Conservation (phyloP, 2,329 filamentous ascomycete species). For the Hortaea werneckii region DNA sequence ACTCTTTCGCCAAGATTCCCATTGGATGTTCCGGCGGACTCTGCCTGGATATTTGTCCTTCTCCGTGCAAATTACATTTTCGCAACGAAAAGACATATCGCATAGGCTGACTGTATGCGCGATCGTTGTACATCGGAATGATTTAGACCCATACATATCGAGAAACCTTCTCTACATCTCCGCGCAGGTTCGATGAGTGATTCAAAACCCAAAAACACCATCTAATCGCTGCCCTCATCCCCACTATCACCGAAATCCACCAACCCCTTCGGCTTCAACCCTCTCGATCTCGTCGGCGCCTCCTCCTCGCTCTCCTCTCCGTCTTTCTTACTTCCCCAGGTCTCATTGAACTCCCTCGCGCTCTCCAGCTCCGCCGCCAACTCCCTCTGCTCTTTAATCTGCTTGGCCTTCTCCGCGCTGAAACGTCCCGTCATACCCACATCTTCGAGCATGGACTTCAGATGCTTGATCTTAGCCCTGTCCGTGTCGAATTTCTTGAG, state of each 20-base stretch:
- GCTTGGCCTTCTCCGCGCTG: slow-evolving; percentile 69
- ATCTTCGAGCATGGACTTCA: slow-evolving; percentile 68
- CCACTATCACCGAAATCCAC: slow-evolving; percentile 28
- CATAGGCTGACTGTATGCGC: too few species aligned
- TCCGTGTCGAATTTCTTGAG: slow-evolving; percentile 64
- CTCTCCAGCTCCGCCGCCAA: slow-evolving; percentile 73
- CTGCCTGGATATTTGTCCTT: too few species aligned
- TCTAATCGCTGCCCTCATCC: slow-evolving; percentile 14
- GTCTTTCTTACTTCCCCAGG: slow-evolving; percentile 53
- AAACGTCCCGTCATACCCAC: slow-evolving; percentile 83
- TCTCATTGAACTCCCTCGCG: slow-evolving; percentile 68
- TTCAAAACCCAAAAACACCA: too few species aligned
- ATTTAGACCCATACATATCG: too few species aligned
- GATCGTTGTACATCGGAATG: too few species aligned
- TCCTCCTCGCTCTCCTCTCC: slow-evolving; percentile 7
- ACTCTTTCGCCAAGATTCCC: too few species aligned
- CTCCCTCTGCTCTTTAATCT: slow-evolving; percentile 82
- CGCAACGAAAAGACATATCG: too few species aligned
- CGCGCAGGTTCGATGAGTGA: too few species aligned
- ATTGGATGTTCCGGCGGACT: too few species aligned
- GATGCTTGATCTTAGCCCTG: slow-evolving; percentile 71
- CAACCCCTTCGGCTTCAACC: slow-evolving; percentile 22
- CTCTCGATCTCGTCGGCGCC: slow-evolving; percentile 4
- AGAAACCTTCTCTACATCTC: too few species aligned
- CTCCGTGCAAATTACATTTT: too few species aligned